Conservation (phyloP, 2,329 filamentous ascomycete species). For the Aspergillus pseudotamarii region DNA sequence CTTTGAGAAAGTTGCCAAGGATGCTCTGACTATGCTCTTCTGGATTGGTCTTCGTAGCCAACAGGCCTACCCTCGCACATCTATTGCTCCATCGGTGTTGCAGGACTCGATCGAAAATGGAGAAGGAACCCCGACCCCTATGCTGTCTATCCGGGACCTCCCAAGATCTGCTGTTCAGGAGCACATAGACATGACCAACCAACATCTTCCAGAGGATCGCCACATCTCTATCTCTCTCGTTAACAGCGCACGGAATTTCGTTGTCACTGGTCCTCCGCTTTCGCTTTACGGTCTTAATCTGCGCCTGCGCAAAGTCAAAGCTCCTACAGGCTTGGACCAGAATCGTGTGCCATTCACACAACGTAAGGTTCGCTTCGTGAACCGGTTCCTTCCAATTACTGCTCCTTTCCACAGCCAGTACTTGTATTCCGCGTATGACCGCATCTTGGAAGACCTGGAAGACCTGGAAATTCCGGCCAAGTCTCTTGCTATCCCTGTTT, state of each 20-base stretch:
- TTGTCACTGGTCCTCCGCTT: slow-evolving; percentile 93
- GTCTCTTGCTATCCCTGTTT: slow-evolving; percentile 81
- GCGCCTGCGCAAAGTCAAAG: slow-evolving; percentile 94
- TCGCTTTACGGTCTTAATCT: slow-evolving; percentile 96
- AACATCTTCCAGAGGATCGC: slow-evolving; percentile 88
- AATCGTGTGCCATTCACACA: slow-evolving; percentile 92
- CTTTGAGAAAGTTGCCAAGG: slow-evolving; percentile 76
- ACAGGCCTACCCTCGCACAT: slow-evolving; percentile 94
- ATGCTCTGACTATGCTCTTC: slow-evolving; percentile 90
- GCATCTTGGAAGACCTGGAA: slow-evolving; percentile 86
- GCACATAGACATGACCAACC: slow-evolving; percentile 95
- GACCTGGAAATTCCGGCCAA: slow-evolving; percentile 74
- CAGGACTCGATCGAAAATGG: slow-evolving; percentile 93
- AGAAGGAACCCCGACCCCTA: slow-evolving; percentile 93
- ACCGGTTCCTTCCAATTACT: slow-evolving; percentile 95
- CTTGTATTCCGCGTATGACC: slow-evolving; percentile 75
- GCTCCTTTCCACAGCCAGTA: slow-evolving; percentile 98
- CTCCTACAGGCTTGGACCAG: slow-evolving; percentile 94
- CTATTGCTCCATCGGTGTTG: slow-evolving; percentile 84
- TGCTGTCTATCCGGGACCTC: slow-evolving; percentile 96
- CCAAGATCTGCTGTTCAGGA: slow-evolving; percentile 86
- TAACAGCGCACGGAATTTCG: slow-evolving; percentile 96
- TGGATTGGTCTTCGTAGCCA: slow-evolving; percentile 98
- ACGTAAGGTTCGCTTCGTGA: slow-evolving; percentile 93
- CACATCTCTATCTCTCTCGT: slow-evolving; percentile 95